Evolutionary conservation across 2,329 filamentous ascomycete genomes (phyloP).

Genomic region (Didymella pomorum): DNA sequence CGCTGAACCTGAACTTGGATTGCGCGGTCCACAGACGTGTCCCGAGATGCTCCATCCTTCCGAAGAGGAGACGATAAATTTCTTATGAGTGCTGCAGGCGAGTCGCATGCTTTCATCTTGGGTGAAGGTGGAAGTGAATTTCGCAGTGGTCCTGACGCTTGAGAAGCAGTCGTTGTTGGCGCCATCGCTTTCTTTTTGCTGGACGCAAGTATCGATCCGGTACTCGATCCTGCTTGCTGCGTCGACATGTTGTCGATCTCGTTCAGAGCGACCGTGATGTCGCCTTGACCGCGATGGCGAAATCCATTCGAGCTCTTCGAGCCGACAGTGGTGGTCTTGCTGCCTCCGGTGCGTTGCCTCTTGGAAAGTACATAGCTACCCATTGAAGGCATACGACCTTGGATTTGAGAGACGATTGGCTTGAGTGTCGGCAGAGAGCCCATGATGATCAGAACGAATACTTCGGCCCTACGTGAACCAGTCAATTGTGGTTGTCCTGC

Average conservation of each 20-base stretch:
- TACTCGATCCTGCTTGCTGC: neutral
- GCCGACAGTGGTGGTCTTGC: neutral
- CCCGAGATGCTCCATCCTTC: neutral
- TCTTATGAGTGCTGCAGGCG: neutral
- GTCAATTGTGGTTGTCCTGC: neutral
- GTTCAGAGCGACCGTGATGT: neutral
- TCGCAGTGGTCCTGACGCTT: neutral
- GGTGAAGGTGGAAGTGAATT: neutral
- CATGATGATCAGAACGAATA: conserved; percentile 38
- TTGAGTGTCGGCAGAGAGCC: conserved; percentile 47
- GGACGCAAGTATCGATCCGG: neutral
- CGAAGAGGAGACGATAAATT: neutral
- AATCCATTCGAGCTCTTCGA: neutral
- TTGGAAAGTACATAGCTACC: neutral
- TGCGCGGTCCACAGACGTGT: neutral
- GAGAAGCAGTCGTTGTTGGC: neutral
- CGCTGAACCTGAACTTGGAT: neutral
- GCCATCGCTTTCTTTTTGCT: neutral
- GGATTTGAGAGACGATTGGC: conserved; percentile 25
- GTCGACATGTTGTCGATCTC: neutral
- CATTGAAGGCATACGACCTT: neutral
- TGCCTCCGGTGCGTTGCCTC: neutral
- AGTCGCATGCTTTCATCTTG: neutral
- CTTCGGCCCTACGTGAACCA: conserved; percentile 1
- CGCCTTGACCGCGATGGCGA: neutral